These are phyloP conservation scores for Cytospora mali DNA, from an alignment of 2,329 filamentous ascomycete species.

Conservation along the genomic window DNA sequence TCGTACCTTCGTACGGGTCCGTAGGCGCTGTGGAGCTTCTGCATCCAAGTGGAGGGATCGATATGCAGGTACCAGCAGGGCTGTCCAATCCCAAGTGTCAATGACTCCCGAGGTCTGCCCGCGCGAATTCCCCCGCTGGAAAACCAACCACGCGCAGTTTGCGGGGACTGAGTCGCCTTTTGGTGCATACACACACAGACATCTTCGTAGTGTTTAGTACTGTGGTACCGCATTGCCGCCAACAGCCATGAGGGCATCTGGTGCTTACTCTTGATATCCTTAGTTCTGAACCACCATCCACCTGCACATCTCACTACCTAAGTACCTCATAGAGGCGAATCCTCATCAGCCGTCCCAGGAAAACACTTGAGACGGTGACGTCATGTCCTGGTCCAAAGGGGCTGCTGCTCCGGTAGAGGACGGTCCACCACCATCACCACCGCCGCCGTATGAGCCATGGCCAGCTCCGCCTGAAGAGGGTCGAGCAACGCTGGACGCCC, in stretches of 20 bases:
- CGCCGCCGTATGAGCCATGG: conserved; percentile 23
- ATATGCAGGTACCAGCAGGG: conserved; percentile 1
- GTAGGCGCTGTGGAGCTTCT: neutral
- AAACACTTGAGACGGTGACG: conserved; percentile 17
- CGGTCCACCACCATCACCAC: conserved; percentile 14
- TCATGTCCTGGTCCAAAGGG: conserved; percentile 22
- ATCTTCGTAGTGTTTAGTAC: neutral
- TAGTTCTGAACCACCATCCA: neutral
- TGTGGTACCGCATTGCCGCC: neutral
- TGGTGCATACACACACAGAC: neutral
- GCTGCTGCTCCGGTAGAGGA: conserved; percentile 5
- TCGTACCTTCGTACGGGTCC: neutral
- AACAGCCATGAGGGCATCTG: neutral
- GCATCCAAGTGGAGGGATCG: neutral
- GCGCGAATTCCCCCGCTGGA: neutral
- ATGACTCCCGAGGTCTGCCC: neutral
- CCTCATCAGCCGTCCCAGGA: neutral
- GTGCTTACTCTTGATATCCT: neutral
- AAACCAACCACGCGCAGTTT: neutral
- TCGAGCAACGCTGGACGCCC: conserved; percentile 10
- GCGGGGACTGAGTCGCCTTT: neutral
- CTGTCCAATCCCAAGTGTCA: neutral
- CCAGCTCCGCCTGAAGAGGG: conserved; percentile 6
- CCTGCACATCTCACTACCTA: conserved; percentile 4
- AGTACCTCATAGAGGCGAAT: neutral